These are phyloP conservation scores for Saccharomycopsis sp. DNA, from an alignment of 805 yeast genomes.

Conservation along the genomic window DNA sequence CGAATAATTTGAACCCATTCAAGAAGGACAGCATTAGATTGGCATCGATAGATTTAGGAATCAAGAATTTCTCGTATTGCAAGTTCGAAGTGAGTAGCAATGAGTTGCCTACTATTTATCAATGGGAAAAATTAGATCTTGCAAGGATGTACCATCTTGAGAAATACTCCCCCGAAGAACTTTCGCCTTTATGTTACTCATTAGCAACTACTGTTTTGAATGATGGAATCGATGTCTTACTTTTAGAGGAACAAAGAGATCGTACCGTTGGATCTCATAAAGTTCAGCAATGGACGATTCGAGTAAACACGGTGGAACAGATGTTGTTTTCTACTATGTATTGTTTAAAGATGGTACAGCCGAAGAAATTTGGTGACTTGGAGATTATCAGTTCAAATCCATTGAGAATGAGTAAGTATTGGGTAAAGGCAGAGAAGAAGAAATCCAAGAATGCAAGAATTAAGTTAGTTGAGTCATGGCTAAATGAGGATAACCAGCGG, in stretches of 20 bases:
- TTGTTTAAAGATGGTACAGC: conserved; percentile 1
- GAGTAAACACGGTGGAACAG: conserved; percentile 19
- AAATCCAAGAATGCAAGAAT: conserved; percentile 6
- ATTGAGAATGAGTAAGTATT: conserved; percentile 12
- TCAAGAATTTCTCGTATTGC: conserved; percentile 20
- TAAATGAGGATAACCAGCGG: not conserved
- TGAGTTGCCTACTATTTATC: conserved; percentile 9
- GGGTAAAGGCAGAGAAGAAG: not conserved
- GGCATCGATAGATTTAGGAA: conserved; percentile 17
- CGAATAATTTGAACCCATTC: not conserved
- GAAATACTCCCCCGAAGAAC: not conserved
- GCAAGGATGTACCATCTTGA: not conserved
- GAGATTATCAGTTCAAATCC: conserved; percentile 7
- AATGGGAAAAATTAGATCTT: conserved; percentile 16
- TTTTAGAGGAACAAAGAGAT: conserved; percentile 18
- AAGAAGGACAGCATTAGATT: not conserved
- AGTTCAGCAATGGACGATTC: conserved; percentile 20
- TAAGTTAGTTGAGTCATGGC: conserved; percentile 6
- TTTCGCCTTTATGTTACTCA: not conserved
- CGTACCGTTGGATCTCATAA: conserved; percentile 9
- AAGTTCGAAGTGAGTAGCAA: conserved; percentile 2
- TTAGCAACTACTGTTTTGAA: not conserved
- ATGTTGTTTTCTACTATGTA: conserved; percentile 14
- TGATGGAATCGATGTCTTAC: conserved; percentile 3
- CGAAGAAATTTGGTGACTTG: not conserved